Conservation (phyloP, 2,329 filamentous ascomycete genomes). For the Decorospora gaudefroyi region DNA sequence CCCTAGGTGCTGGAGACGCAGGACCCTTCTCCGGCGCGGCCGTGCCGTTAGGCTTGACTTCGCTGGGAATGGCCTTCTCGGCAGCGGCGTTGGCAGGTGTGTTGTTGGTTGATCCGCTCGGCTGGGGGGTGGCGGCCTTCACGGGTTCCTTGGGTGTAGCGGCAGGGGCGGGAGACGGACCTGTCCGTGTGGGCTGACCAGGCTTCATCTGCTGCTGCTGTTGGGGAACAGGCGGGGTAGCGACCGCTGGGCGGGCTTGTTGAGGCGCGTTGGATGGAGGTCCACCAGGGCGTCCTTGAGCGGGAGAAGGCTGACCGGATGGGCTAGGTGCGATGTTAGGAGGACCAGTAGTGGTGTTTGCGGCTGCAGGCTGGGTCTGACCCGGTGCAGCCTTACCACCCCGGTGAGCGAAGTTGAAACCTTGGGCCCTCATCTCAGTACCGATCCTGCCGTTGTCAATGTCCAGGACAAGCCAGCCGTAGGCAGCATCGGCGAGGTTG, state of each 20-base stretch:
- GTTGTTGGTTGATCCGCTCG: conserved; percentile 39
- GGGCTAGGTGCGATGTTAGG: conserved; percentile 47
- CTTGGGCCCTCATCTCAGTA: conserved; percentile 97
- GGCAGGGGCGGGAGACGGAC: conserved; percentile 49
- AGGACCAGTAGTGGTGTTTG: conserved; percentile 39
- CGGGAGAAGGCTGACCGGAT: conserved; percentile 45
- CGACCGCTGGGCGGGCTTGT: conserved; percentile 38
- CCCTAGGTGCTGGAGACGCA: conserved; percentile 52
- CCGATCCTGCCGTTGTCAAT: conserved; percentile 95
- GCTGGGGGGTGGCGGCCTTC: conserved; percentile 58
- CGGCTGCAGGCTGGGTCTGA: conserved; percentile 48
- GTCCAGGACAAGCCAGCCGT: conserved; percentile 93
- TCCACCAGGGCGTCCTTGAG: conserved; percentile 38
- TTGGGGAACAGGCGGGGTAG: conserved; percentile 44
- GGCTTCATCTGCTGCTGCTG: conserved; percentile 51
- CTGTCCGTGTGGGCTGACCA: conserved; percentile 46
- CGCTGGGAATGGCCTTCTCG: conserved; percentile 49
- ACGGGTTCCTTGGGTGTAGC: conserved; percentile 51
- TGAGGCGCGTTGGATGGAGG: conserved; percentile 44
- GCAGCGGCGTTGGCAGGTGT: conserved; percentile 43
- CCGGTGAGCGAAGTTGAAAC: conserved; percentile 98
- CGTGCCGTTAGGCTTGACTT: conserved; percentile 58
- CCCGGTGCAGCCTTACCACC: conserved; percentile 68
- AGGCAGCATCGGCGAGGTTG: conserved; percentile 95
- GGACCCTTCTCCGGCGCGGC: conserved; percentile 47